A percentile compares a stretch with the other conserved stretches of the same genome.
Evolutionary conservation across 2,329 filamentous ascomycete genomes (phyloP).

Genomic region (Fusarium pseudograminearum): DNA sequence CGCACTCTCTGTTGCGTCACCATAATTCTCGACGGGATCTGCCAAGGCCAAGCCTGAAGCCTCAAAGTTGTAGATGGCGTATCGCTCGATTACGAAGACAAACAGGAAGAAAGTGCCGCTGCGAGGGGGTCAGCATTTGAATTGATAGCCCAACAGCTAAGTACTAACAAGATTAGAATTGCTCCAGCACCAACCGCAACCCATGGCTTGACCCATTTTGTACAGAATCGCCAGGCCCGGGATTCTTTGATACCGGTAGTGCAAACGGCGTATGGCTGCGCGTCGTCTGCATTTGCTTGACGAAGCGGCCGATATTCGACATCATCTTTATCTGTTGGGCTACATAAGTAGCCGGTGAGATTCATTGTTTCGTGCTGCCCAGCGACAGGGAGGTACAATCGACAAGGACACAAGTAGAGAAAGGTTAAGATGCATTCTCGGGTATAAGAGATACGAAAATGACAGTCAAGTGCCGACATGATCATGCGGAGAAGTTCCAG

Average conservation of each 20-base stretch:
- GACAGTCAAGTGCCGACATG: slow-evolving; percentile 21
- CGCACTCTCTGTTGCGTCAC: slow-evolving; percentile 25
- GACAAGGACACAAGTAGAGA: background rate
- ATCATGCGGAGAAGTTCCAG: slow-evolving; percentile 29
- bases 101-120: slow-evolving; percentile 32
- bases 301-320: slow-evolving; percentile 31
- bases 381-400: background rate
- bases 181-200: slow-evolving; percentile 1
- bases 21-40: slow-evolving; percentile 26
- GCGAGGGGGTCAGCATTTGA: slow-evolving; percentile 1
- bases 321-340: slow-evolving; percentile 21
- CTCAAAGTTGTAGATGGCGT: slow-evolving; percentile 33
- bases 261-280: background rate
- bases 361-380: slow-evolving; percentile 1
- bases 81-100: slow-evolving; percentile 26
- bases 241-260: background rate
- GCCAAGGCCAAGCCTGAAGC: slow-evolving; percentile 23
- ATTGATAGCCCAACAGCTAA: too few relatives aligned
- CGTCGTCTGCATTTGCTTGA: background rate
- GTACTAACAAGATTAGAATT: slow-evolving; percentile 29
- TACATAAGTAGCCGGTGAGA: slow-evolving; percentile 24
- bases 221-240: background rate
- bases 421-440: background rate
- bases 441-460: slow-evolving; percentile 13
- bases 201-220: slow-evolving; percentile 11